Percentiles rank a stretch among this genome's conserved stretches.
phyloP scores from a whole-genome alignment of 2,329 filamentous ascomycete genomes.

The Zymoseptoria crescenta region DNA sequence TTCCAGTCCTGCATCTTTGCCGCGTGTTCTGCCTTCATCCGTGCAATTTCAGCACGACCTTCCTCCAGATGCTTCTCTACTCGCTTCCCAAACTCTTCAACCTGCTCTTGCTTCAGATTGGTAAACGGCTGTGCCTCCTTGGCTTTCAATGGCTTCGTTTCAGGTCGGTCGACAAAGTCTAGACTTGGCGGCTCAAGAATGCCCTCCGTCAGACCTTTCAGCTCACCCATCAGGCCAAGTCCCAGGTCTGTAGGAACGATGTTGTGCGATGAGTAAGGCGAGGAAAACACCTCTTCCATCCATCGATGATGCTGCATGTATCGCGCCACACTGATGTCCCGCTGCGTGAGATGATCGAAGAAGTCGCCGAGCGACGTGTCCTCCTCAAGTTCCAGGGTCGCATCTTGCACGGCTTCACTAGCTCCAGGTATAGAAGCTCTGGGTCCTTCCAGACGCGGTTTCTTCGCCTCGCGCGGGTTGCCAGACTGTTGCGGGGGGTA shows the following conservation, averaged over 20 bases:
- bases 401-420: conserved; percentile 36
- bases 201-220: conserved; percentile 72
- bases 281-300: conserved; percentile 96
- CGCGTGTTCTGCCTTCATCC: conserved; percentile 72
- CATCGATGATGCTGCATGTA: conserved; percentile 96
- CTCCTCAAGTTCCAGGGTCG: conserved; percentile 73
- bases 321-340: conserved; percentile 77
- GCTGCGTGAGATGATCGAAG: conserved; percentile 80
- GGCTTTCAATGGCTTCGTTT: conserved; percentile 39
- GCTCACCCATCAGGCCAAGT: conserved; percentile 67
- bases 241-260: conserved; percentile 84
- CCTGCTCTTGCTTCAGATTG: conserved; percentile 64
- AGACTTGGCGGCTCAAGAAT: conserved; percentile 61
- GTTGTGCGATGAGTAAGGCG: conserved; percentile 75
- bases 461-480: conserved; percentile 39
- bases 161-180: conserved; percentile 12
- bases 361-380: conserved; percentile 80
- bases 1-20: conserved; percentile 67
- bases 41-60: conserved; percentile 73
- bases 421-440: conserved; percentile 34
- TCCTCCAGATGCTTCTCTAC: conserved; percentile 64
- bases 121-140: conserved; percentile 44
- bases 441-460: conserved; percentile 34
- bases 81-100: conserved; percentile 75
- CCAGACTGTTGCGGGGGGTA: conserved; percentile 27